A percentile compares a stretch with the other conserved stretches of the same genome.
phyloP scores from a whole-genome alignment of 23 red algal genomes.

The Pyropia haitanensis region DNA sequence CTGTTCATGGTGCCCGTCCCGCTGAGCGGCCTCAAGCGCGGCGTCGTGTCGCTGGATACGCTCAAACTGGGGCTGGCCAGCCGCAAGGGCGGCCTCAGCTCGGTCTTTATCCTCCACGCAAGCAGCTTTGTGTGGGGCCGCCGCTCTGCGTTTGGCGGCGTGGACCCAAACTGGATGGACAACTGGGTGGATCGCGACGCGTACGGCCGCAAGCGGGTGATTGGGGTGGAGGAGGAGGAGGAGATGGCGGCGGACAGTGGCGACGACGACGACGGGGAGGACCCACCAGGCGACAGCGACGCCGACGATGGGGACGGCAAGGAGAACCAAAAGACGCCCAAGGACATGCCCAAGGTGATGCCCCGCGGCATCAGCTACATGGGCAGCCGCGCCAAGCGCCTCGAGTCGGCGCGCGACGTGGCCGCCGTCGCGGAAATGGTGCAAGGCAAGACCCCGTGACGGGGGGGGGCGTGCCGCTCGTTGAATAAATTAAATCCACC shows the following conservation, averaged over 20 bases:
- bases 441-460: too few relatives aligned
- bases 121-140: constrained; percentile 32
- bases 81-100: constrained; percentile 27
- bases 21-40: constrained; percentile 26
- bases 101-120: constrained; percentile 36
- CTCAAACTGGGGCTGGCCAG: constrained; percentile 45
- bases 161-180: constrained; percentile 22
- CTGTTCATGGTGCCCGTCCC: constrained; percentile 53
- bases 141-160: neutral
- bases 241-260: neutral
- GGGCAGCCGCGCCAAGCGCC: constrained; percentile 36
- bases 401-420: neutral
- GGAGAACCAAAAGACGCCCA: too few relatives aligned
- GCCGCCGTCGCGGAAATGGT: too few relatives aligned
- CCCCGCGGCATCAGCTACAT: constrained; percentile 52
- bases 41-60: constrained; percentile 45
- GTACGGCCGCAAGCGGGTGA: constrained; percentile 34
- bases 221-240: constrained; percentile 14
- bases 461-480: too few relatives aligned
- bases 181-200: constrained; percentile 48
- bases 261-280: too few relatives aligned
- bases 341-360: constrained; percentile 2
- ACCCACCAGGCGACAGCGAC: too few relatives aligned
- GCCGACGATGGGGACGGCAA: too few relatives aligned
- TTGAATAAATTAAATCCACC: too few relatives aligned